Evolutionary conservation across 2,329 filamentous ascomycete species (phyloP).

Genomic region (Apiospora pterosperma): DNA sequence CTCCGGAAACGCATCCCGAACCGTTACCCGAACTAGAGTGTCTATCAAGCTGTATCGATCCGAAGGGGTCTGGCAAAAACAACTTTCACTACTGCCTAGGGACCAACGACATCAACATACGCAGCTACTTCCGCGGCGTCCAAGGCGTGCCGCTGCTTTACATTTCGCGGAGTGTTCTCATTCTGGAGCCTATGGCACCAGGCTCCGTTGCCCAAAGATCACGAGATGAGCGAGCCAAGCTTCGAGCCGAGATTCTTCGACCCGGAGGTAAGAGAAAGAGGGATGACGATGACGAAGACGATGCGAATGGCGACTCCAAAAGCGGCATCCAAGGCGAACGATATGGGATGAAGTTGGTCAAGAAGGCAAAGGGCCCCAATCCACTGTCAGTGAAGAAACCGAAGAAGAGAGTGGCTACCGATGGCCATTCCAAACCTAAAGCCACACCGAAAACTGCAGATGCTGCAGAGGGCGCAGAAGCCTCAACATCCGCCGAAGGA

Average conservation of each 20-base stretch:
- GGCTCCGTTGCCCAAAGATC: conserved; percentile 61
- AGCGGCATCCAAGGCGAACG: conserved; percentile 17
- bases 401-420: conserved; percentile 45
- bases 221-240: conserved; percentile 70
- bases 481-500: conserved; percentile 11
- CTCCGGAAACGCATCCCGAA: conserved; percentile 66
- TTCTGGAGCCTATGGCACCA: conserved; percentile 73
- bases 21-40: conserved; percentile 70
- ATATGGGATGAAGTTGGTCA: conserved; percentile 53
- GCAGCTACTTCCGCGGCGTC: conserved; percentile 61
- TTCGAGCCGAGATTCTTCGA: conserved; percentile 64
- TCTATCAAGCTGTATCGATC: conserved; percentile 71
- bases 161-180: conserved; percentile 72
- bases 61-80: conserved; percentile 68
- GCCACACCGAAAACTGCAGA: conserved; percentile 11
- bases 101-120: conserved; percentile 64
- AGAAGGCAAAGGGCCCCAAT: conserved; percentile 63
- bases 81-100: conserved; percentile 79
- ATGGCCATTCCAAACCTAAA: conserved; percentile 17
- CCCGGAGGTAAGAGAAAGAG: conserved; percentile 49
- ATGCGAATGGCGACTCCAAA: conserved; percentile 19
- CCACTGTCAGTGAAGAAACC: conserved; percentile 68
- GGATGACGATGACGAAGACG: conserved; percentile 31
- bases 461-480: conserved; percentile 6
- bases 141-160: conserved; percentile 68